Base-by-base conservation (phyloP, 305 asterid genomes). In the Ilex paraguariensis region DNA sequence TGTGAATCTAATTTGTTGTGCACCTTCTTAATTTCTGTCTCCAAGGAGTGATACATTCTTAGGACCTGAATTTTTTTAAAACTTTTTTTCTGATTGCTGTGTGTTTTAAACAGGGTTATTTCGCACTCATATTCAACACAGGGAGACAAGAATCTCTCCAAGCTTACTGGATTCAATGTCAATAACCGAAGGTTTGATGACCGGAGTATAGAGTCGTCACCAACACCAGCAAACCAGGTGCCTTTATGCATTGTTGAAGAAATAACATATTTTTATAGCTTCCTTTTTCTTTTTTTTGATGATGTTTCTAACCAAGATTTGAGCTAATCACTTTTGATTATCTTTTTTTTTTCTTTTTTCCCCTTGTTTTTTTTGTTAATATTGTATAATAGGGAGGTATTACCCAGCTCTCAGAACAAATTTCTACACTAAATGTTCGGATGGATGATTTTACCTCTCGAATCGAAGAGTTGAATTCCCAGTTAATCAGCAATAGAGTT, bases 361-460 rank as follows among this genome's bases (percentile, higher is more conserved):
- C 9, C 9, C 6, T 50, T 48, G 33, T 66, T 42, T 42, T 68
- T 12, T 12, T 36, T 5, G 6, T 5, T 36, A 36, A 36, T 36
- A 4, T 36, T 50, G 16, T 44, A 40, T 62, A 36, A 46, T 66
- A 83, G 96, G 97, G 90, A 69, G 77, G 90, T 39, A 78, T 80
- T 49, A 61, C 80, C 10, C 97, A 85, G 32, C 91, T 95, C 53
- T 86, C 93, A 12, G 99, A 95, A 80, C 98, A 91, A 68, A 91
- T 95, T 36, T 85, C 92, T 9, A 87, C 94, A 2, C 77, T 95
- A 64, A 84, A 85, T 56, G 96, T 86, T 68, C 81, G 99, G 63
- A 85, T 95, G 89, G 96, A 95, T 67, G 98, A 91, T 56, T 91
- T 91, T 77, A 88, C 98, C 15, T 78, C 81, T 65, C 75, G 75